Conservation (phyloP, 2,329 filamentous ascomycete genomes). For the Colletotrichum sp. region DNA sequence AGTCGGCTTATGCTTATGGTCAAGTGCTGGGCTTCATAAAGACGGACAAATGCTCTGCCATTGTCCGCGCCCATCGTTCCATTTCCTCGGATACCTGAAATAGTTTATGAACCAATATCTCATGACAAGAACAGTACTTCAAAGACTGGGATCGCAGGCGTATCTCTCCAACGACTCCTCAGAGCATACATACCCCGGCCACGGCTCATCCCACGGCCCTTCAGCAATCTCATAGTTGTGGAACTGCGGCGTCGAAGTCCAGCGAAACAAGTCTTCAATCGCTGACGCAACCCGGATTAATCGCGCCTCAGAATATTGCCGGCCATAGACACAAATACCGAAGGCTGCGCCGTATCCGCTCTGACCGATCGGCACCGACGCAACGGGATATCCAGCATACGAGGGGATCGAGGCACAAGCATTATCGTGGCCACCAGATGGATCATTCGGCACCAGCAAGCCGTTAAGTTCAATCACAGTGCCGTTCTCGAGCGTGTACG, state of each 20-base stretch:
- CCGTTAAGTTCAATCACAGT: neutral
- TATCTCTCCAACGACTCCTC: neutral
- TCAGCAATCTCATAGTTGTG: neutral
- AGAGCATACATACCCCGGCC: slow-evolving; percentile 8
- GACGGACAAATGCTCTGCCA: neutral
- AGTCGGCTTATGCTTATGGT: neutral
- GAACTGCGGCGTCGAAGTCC: neutral
- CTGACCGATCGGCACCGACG: neutral
- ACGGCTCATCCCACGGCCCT: slow-evolving; percentile 2
- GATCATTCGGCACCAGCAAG: slow-evolving; percentile 10
- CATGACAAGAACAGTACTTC: neutral
- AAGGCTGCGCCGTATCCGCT: neutral
- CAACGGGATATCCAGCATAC: slow-evolving; percentile 5
- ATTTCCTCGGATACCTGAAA: neutral
- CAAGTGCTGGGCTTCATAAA: neutral
- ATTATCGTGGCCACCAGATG: neutral
- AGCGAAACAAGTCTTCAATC: neutral
- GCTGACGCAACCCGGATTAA: neutral
- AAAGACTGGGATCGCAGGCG: slow-evolving; percentile 15
- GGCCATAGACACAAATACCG: neutral
- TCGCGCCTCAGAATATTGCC: neutral
- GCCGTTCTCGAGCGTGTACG: neutral
- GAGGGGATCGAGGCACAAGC: slow-evolving; percentile 9
- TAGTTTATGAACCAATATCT: neutral
- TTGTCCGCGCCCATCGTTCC: neutral